Conservation (phyloP, 202 grass and related monocot genomes). For the Setaria italica region DNA sequence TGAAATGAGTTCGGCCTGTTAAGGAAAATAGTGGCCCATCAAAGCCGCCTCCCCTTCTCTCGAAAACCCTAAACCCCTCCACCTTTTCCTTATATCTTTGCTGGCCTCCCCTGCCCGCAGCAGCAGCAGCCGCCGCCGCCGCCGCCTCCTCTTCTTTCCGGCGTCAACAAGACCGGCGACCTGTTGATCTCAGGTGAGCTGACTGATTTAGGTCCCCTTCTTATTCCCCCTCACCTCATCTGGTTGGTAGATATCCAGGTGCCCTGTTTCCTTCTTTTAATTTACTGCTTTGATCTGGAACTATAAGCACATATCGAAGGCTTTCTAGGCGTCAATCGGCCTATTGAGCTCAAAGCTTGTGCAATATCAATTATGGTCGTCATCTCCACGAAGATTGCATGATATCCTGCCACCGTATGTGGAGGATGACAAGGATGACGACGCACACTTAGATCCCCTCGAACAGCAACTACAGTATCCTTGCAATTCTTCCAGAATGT, state of each 20-base stretch:
- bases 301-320: constrained; percentile 70
- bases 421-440: constrained; percentile 37
- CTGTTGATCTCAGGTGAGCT: neutral
- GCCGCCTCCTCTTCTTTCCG: neutral
- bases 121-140: neutral
- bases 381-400: neutral
- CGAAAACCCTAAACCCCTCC: constrained; percentile 14
- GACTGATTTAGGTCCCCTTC: neutral
- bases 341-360: constrained; percentile 70
- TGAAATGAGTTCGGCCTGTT: neutral
- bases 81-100: neutral
- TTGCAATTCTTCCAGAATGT: neutral
- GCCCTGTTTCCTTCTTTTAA: neutral
- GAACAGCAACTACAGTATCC: neutral
- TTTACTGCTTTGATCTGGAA: neutral
- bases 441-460: constrained; percentile 9
- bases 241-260: neutral
- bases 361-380: constrained; percentile 50
- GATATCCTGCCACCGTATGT: constrained; percentile 17
- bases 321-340: constrained; percentile 42
- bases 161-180: neutral
- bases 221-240: neutral
- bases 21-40: neutral
- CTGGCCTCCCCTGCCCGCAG: neutral
- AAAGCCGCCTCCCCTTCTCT: neutral